A percentile compares a stretch with the other conserved stretches of the same genome.
Evolutionary conservation across 2,329 filamentous ascomycete genomes (phyloP).

Genomic region (Aspergillus fumigatus): DNA sequence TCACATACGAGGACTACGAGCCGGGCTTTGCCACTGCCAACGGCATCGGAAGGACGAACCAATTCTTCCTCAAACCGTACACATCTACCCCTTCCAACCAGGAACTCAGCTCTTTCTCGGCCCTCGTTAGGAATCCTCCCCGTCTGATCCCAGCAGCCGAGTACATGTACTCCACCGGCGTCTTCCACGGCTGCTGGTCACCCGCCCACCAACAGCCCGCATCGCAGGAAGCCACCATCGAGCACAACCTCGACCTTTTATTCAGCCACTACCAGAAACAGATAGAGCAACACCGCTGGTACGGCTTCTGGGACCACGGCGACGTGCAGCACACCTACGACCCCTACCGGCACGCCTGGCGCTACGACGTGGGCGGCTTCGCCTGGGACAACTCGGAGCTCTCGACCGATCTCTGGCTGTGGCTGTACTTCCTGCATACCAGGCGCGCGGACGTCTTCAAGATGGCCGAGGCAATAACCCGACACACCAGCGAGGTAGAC

Average conservation of each 20-base stretch:
- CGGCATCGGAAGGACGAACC: conserved; percentile 56
- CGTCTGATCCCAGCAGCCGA: conserved; percentile 46
- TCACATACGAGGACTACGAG: conserved; percentile 63
- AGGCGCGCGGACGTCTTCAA: conserved; percentile 55
- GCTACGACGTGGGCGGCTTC: conserved; percentile 60
- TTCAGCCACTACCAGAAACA: conserved; percentile 54
- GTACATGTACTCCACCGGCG: conserved; percentile 50
- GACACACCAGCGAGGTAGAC: conserved; percentile 59
- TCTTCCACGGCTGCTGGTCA: conserved; percentile 53
- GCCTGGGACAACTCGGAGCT: conserved; percentile 64
- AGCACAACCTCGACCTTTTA: conserved; percentile 53
- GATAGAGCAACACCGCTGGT: conserved; percentile 56
- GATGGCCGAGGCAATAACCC: conserved; percentile 55
- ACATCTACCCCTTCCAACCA: conserved; percentile 49
- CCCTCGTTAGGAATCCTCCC: conserved; percentile 50
- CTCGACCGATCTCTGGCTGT: conserved; percentile 59
- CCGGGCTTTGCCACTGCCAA: conserved; percentile 52
- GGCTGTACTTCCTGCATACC: conserved; percentile 59
- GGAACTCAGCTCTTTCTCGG: conserved; percentile 41
- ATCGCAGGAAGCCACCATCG: conserved; percentile 37
- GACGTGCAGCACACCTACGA: conserved; percentile 63
- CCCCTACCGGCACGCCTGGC: conserved; percentile 54
- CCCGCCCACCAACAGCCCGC: background rate
- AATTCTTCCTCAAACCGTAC: conserved; percentile 53
- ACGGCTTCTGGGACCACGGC: conserved; percentile 60